Base-by-base conservation (phyloP, 179 eudicot genomes). In the Heliamphora pulchella region DNA sequence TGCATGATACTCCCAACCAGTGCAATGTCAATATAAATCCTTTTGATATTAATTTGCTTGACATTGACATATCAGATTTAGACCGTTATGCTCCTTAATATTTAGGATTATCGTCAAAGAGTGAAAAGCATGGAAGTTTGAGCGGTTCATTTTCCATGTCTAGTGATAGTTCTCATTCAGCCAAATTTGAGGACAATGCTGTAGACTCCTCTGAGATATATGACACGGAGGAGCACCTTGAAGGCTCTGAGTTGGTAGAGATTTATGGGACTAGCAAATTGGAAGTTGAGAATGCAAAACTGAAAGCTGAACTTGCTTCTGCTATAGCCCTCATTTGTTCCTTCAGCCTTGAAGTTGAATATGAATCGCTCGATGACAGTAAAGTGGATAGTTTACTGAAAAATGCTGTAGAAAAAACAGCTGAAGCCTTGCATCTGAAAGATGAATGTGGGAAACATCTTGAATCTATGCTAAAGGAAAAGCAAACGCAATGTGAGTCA, bases 261-360 rank as follows among this genome's bases (percentile, higher is more conserved):
- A 88, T 94, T 84, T 92, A 98, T 80, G 99, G 99, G 65, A 94
- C 99, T 81, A 90, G 97, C 84, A 92, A 88, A 80, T 65, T 94
- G 85, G 99, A 96, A 84, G 99, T 96, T 67, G 98, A 96, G 85
- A 96, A 96, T 85, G 98, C 99, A 41, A 92, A 90, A 62, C 84
- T 96, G 74, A 94, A 90, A 87, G 99, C 98, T 66, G 99, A 94
- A 53, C 97, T 96, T 77, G 99, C 99, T 85, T 92, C 99, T 58
- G 94, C 96, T 66, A 89, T 96, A 81, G 97, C 99, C 11, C 46
- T 82, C 7, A 83, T 92, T 57, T 96, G 98, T 86, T 91, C 91
- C 63, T 83, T 90, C 47, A 69, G 86, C 78, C 87, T 90, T 71
- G 97, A 92, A 17, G 58, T 85, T n/a, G 97, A 88, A 61, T 89